Conservation (phyloP, 2,329 filamentous ascomycete genomes). For the Phaeophleospora eucalypticola region DNA sequence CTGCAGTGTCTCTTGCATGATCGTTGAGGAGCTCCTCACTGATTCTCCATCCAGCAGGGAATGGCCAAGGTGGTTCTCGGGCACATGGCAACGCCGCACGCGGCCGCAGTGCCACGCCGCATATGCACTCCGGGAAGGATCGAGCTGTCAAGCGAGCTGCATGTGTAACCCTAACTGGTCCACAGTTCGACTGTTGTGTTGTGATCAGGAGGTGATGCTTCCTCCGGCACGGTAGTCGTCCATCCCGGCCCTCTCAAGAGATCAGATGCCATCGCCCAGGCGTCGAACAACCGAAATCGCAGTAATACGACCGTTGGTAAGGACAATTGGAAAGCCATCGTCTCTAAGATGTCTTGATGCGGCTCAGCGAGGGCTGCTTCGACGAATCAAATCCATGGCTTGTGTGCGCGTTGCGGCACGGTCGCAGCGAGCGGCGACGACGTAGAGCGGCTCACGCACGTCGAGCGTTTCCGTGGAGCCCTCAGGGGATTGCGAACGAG, state of each 20-base stretch:
- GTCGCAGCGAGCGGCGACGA: slow-evolving; percentile 25
- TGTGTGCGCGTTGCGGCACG: slow-evolving; percentile 13
- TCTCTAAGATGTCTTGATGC: not conserved
- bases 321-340: not conserved
- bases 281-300: not conserved
- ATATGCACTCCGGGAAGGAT: not conserved
- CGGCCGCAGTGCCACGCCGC: no score
- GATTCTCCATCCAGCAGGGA: no score
- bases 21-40: no score
- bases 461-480: slow-evolving; percentile 19
- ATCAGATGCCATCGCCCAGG: not conserved
- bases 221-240: not conserved
- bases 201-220: not conserved
- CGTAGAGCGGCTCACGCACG: slow-evolving; percentile 24
- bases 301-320: not conserved
- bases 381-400: slow-evolving; percentile 16
- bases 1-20: no score
- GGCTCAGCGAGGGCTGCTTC: slow-evolving; percentile 1
- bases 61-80: not conserved
- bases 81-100: not conserved
- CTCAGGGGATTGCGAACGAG: slow-evolving; percentile 9
- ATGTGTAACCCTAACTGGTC: not conserved
- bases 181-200: not conserved
- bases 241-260: not conserved
- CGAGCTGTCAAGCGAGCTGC: not conserved